Evolutionary conservation across 176 grass and related monocot genomes (phyloP).

Genomic region (Carex scoparia): DNA sequence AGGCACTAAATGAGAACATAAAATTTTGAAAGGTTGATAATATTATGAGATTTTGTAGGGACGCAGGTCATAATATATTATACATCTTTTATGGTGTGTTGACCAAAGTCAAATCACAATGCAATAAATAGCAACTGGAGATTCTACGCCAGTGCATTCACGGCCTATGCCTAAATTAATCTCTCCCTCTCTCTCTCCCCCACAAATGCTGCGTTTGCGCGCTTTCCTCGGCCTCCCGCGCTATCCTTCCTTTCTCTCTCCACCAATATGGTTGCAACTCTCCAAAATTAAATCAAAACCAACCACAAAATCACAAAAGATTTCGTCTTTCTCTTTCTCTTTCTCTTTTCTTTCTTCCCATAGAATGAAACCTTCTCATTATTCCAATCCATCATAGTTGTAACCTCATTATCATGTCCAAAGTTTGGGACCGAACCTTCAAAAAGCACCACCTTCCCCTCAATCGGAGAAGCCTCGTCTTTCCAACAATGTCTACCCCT

Average conservation of each 20-base stretch:
- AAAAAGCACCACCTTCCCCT: conserved; percentile 3
- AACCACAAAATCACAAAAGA: background rate
- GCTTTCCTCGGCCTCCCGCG: background rate
- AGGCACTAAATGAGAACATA: too few relatives aligned
- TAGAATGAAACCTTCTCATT: background rate
- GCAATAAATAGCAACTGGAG: background rate
- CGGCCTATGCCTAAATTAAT: background rate
- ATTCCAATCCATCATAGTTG: background rate
- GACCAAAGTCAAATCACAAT: background rate
- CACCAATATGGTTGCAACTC: background rate
- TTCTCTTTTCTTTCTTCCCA: background rate
- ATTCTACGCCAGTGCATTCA: background rate
- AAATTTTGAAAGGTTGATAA: too few relatives aligned
- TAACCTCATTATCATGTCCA: background rate
- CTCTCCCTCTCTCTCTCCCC: background rate
- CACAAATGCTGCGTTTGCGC: conserved; percentile 15
- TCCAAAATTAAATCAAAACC: conserved; percentile 2
- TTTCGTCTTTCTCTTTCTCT: background rate
- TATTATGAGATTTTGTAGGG: too few relatives aligned
- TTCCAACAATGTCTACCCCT: conserved; percentile 2
- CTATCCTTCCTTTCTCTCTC: background rate
- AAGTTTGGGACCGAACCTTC: conserved; percentile 12
- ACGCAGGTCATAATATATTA: too few relatives aligned
- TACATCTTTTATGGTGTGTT: background rate
- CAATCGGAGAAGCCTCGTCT: background rate